A percentile compares a stretch with the other conserved stretches of the same genome.
phyloP scores from a whole-genome alignment of 2,329 filamentous ascomycete genomes.

The Exserohilum turcica region DNA sequence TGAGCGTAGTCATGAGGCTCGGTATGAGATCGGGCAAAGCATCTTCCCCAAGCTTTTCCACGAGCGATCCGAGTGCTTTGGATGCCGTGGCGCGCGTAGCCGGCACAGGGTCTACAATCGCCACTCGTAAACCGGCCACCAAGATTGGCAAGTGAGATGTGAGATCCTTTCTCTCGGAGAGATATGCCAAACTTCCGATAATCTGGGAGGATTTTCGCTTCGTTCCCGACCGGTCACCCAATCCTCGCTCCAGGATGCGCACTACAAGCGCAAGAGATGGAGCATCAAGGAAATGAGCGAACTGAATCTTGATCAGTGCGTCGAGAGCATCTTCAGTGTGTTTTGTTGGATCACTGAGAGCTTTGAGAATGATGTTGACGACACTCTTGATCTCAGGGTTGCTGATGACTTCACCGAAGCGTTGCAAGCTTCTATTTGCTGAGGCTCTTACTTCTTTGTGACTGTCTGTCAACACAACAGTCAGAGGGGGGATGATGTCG shows the following conservation, averaged over 20 bases:
- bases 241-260: slow-evolving; percentile 89
- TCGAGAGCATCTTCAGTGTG: slow-evolving; percentile 95
- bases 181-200: slow-evolving; percentile 94
- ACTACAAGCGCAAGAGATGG: slow-evolving; percentile 94
- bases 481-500: slow-evolving; percentile 95
- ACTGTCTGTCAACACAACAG: slow-evolving; percentile 91
- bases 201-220: slow-evolving; percentile 97
- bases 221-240: slow-evolving; percentile 88
- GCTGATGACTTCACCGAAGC: slow-evolving; percentile 97
- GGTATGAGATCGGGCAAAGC: slow-evolving; percentile 96
- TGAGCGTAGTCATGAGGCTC: slow-evolving; percentile 95
- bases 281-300: slow-evolving; percentile 97
- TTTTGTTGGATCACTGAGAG: slow-evolving; percentile 94
- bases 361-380: slow-evolving; percentile 90
- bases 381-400: slow-evolving; percentile 96
- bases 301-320: slow-evolving; percentile 94
- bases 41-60: slow-evolving; percentile 97
- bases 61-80: slow-evolving; percentile 91
- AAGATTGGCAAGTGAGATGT: slow-evolving; percentile 88
- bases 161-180: slow-evolving; percentile 95
- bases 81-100: slow-evolving; percentile 96
- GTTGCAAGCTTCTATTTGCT: slow-evolving; percentile 93
- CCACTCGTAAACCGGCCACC: slow-evolving; percentile 84
- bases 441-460: slow-evolving; percentile 94
- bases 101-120: slow-evolving; percentile 92